Conservation (phyloP, 306 rosid genomes). For the Lathyrus sativus region DNA sequence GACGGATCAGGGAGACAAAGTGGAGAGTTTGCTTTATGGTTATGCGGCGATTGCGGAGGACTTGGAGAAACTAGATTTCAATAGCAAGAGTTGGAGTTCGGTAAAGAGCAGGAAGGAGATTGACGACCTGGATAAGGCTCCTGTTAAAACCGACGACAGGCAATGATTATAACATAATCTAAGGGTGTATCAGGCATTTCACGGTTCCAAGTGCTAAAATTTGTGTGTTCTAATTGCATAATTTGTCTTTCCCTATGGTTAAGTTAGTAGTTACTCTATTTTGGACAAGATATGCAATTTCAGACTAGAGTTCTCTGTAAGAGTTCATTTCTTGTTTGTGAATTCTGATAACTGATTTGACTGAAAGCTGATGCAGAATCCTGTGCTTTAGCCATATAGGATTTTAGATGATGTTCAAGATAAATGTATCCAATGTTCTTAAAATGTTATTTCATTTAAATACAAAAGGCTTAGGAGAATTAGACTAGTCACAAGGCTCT, state of each 20-base stretch:
- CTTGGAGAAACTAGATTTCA: conserved; percentile 72
- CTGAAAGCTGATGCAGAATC: background rate
- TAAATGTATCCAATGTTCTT: conserved; percentile 19
- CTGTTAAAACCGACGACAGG: conserved; percentile 61
- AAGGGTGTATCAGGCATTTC: conserved; percentile 32
- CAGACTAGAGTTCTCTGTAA: conserved; percentile 29
- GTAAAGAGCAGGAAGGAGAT: conserved; percentile 91
- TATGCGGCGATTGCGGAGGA: conserved; percentile 84
- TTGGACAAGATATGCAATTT: conserved; percentile 37
- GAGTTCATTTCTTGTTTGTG: conserved; percentile 31
- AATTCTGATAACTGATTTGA: conserved; percentile 12
- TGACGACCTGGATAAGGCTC: conserved; percentile 75
- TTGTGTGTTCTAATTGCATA: conserved; percentile 30
- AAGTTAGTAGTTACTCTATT: conserved; percentile 29
- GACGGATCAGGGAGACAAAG: conserved; percentile 38
- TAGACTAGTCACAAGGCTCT: background rate
- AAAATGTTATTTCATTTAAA: conserved; percentile 9
- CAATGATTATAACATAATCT: conserved; percentile 32
- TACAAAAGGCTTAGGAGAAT: background rate
- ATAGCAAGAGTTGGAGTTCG: conserved; percentile 55
- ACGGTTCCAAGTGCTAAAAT: conserved; percentile 5
- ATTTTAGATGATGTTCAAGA: conserved; percentile 11
- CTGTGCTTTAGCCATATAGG: conserved; percentile 8
- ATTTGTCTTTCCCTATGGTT: conserved; percentile 15
- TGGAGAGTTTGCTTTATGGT: conserved; percentile 71